Conservation (phyloP, 306 rosid species). For the Hippophae tibetana region DNA sequence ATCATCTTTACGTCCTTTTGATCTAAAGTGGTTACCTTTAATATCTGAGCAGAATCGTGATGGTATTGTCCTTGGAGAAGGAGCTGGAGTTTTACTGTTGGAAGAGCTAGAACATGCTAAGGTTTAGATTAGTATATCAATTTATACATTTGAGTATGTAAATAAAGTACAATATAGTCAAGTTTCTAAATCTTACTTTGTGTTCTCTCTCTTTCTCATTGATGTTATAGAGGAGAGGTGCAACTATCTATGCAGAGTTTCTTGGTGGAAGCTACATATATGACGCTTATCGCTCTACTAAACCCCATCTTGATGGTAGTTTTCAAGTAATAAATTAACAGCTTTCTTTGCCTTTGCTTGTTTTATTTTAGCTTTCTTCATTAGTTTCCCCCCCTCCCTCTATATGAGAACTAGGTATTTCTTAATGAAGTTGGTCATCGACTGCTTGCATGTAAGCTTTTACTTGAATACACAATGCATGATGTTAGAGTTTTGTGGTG, state of each 20-base stretch:
- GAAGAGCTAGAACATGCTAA: conserved; percentile 82
- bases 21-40: not conserved
- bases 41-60: conserved; percentile 47
- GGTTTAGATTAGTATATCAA: conserved; percentile 27
- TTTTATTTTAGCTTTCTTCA: not conserved
- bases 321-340: not conserved
- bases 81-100: conserved; percentile 74
- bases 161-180: not conserved
- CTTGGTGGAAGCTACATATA: conserved; percentile 68
- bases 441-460: too few relatives aligned
- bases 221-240: conserved; percentile 60
- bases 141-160: conserved; percentile 2
- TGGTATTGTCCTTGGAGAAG: conserved; percentile 84
- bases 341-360: not conserved
- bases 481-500: too few relatives aligned
- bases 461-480: too few relatives aligned
- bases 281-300: conserved; percentile 60
- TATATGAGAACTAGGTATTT: not conserved
- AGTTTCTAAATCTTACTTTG: not conserved
- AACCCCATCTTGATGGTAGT: conserved; percentile 66
- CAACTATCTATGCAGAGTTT: conserved; percentile 61
- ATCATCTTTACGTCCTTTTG: not conserved
- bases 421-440: too few relatives aligned
- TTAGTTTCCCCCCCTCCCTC: not conserved
- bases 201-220: not conserved